These are phyloP conservation scores for Colletotrichum echinochloae DNA, from an alignment of 2,329 filamentous ascomycete genomes.

Conservation along the genomic window DNA sequence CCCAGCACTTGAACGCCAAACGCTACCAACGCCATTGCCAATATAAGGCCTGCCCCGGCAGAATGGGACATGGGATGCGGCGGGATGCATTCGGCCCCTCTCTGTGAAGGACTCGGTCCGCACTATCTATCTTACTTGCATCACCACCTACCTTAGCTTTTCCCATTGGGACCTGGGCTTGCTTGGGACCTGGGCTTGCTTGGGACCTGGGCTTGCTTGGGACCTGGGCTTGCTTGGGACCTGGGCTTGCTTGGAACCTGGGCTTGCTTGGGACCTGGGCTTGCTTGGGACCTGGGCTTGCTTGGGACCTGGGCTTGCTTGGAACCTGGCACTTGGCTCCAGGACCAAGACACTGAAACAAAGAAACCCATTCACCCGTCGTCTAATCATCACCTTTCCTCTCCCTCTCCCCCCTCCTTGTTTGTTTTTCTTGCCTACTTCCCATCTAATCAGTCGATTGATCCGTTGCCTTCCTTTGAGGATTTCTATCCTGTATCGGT, in stretches of 20 bases:
- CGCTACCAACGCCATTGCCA: constrained; percentile 16
- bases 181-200: too few relatives aligned
- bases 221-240: background rate
- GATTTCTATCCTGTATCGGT: background rate
- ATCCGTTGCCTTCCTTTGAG: background rate
- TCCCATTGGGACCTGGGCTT: background rate
- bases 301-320: too few relatives aligned
- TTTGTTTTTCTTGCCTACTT: background rate
- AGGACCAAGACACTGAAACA: background rate
- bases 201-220: background rate
- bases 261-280: background rate
- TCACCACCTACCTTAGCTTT: background rate
- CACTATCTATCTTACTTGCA: background rate
- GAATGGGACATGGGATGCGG: constrained; percentile 11
- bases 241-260: background rate
- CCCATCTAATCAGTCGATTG: background rate
- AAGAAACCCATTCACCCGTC: background rate
- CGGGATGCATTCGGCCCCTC: background rate
- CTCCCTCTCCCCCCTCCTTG: constrained; percentile 14
- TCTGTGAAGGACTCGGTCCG: background rate
- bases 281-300: background rate
- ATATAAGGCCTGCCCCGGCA: constrained; percentile 17
- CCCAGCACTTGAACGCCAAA: constrained; percentile 11
- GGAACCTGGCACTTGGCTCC: background rate
- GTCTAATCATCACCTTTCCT: constrained; percentile 25